Evolutionary conservation across 2,329 filamentous ascomycete genomes (phyloP).

Genomic region (Penicillium sp.): DNA sequence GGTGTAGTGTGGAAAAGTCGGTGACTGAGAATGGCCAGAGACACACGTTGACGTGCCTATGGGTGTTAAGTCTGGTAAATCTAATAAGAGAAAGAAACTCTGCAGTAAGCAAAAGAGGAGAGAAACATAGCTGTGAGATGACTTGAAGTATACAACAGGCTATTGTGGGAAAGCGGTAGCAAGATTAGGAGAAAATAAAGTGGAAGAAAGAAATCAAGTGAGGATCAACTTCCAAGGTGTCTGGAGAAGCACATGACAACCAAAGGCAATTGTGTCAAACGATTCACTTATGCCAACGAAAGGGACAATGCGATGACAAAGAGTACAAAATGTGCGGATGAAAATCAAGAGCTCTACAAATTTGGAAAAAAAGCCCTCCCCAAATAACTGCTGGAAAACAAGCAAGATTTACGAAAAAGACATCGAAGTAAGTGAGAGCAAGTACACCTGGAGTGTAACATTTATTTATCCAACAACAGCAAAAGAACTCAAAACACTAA

Average conservation of each 20-base stretch:
- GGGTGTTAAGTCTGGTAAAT: neutral
- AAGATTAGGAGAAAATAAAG: neutral
- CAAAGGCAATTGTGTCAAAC: neutral
- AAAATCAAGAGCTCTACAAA: neutral
- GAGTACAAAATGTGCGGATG: neutral
- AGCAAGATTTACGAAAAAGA: neutral
- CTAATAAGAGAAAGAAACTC: neutral
- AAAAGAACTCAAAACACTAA: neutral
- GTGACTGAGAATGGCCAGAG: neutral
- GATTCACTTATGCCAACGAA: neutral
- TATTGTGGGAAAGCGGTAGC: neutral
- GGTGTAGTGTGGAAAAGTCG: neutral
- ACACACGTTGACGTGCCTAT: neutral
- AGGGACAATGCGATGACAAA: neutral
- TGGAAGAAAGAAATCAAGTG: neutral
- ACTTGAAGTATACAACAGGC: neutral
- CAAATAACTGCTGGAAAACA: too few species aligned
- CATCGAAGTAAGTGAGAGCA: neutral
- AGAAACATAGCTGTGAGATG: neutral
- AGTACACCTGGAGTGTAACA: neutral
- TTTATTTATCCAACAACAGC: neutral
- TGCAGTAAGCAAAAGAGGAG: neutral
- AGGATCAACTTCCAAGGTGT: neutral
- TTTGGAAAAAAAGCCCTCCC: neutral
- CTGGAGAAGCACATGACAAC: neutral